phyloP scores from a whole-genome alignment of 768 basidiomycete species.

The Podaxis rugospora region DNA sequence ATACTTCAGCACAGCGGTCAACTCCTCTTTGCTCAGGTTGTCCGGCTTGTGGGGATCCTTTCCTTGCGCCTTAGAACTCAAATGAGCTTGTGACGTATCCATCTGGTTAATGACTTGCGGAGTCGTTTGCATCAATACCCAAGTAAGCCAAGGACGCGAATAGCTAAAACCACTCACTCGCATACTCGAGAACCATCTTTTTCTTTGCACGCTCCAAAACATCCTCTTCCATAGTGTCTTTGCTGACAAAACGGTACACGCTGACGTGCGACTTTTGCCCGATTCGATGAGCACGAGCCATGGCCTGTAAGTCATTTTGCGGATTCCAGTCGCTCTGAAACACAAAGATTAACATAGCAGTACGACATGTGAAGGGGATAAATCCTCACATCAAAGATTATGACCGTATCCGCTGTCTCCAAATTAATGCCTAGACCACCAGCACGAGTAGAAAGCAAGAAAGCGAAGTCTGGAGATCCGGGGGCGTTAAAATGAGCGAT shows the following conservation, averaged over 20 bases:
- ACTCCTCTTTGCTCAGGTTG: conserved; percentile 91
- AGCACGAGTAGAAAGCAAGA: conserved; percentile 92
- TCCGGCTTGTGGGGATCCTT: conserved; percentile 75
- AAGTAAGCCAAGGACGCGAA: neutral
- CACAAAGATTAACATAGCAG: conserved; percentile 6
- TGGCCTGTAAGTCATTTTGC: conserved; percentile 97
- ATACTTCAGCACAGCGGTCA: conserved; percentile 96
- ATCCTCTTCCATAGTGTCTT: conserved; percentile 99
- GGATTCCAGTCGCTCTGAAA: conserved; percentile 95
- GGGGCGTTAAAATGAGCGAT: conserved; percentile 97
- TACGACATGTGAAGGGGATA: conserved; percentile 9
- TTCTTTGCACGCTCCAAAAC: conserved; percentile 96
- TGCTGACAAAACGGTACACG: conserved; percentile 97
- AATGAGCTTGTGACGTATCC: conserved; percentile 97
- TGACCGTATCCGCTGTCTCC: conserved; percentile 98
- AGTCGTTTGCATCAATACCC: conserved; percentile 3
- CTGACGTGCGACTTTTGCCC: conserved; percentile 98
- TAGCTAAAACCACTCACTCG: conserved; percentile 62
- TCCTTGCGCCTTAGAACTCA: conserved; percentile 70
- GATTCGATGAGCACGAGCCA: conserved; percentile 99
- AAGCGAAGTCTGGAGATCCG: conserved; percentile 93
- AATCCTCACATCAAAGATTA: conserved; percentile 89
- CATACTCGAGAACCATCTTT: conserved; percentile 99
- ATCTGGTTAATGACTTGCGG: conserved; percentile 95
- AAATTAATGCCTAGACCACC: conserved; percentile 98